phyloP scores from a whole-genome alignment of 768 basidiomycete genomes.

The Psilocybe tampanensis region DNA sequence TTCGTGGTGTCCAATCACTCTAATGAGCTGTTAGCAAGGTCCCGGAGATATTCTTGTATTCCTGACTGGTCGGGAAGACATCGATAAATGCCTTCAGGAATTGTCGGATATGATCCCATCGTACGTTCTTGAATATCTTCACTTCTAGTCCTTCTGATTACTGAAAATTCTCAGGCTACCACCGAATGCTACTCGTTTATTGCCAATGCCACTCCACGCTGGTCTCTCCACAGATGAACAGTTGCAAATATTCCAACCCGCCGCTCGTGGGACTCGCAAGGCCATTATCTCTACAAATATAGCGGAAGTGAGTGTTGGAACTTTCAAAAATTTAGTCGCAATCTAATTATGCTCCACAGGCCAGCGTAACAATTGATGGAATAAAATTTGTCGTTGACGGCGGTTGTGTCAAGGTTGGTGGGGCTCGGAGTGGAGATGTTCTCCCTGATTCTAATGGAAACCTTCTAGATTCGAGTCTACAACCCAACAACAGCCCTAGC shows the following conservation, averaged over 20 bases:
- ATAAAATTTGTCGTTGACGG: constrained; percentile 93
- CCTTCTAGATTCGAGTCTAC: constrained; percentile 78
- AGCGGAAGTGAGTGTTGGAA: constrained; percentile 67
- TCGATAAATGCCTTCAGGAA: constrained; percentile 83
- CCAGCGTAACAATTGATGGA: constrained; percentile 96
- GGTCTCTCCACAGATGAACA: constrained; percentile 91
- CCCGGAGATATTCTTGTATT: constrained; percentile 93
- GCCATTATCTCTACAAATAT: constrained; percentile 95
- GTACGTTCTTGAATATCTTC: constrained; percentile 27
- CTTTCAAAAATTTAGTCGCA: background rate
- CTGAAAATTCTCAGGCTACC: constrained; percentile 43
- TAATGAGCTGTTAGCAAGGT: constrained; percentile 55
- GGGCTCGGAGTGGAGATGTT: background rate
- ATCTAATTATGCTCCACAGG: constrained; percentile 36
- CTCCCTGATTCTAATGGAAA: background rate
- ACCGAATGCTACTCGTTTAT: constrained; percentile 54
- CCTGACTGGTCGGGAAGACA: constrained; percentile 94
- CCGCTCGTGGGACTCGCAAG: constrained; percentile 80
- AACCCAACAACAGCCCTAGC: constrained; percentile 87
- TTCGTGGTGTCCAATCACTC: background rate
- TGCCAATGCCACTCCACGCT: constrained; percentile 82
- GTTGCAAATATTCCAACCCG: constrained; percentile 77
- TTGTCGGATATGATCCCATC: constrained; percentile 77
- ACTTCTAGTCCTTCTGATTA: background rate
- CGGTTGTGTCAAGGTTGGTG: constrained; percentile 88